Base-by-base conservation (phyloP, 2,329 filamentous ascomycete genomes). In the Alternaria arbusti region DNA sequence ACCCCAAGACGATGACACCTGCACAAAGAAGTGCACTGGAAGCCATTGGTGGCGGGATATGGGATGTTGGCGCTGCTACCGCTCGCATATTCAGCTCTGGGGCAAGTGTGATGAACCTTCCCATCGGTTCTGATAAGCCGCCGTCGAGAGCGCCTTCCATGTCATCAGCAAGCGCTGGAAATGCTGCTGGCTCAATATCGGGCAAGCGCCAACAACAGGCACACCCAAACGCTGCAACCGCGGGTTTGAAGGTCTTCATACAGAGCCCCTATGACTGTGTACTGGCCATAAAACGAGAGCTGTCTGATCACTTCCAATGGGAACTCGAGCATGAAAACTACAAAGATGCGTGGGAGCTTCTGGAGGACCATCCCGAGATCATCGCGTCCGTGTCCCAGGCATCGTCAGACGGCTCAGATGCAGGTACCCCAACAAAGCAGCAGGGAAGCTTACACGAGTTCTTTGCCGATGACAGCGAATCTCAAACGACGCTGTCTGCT, bases 231-330 rank as follows among this genome's bases (percentile, higher is more conserved):
- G 82, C 82, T 17, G 79, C 82, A 6, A 84, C 85, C 10, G 83
- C 86, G 40, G 89, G 90, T 7, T 84, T 90, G 69, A 92, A 98
- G 74, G 91, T 99, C 15, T 97, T 97, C 77, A 93, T 99, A 44
- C 94, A 97, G 74, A 97, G 94, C 72, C 96, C 96, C 0, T 99
- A 96, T 75, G 96, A 99, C 80, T 98, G 94, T 73, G 91, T 98
- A n/a, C 83, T 97, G 58, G 93, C 93, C 1, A 93, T 96, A 3
- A 94, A 94, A 76, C 87, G 96, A 70, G 94, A 97, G 74, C 84
- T 97, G 15, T 84, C 89, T 4, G 96, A 99, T 79, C 94, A 97
- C 74, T 83, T 98, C 22, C 84, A 86, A 8, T 99, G 95, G 95
- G 84, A 98, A 13, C 78, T 97, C 26, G 91, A 95, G 62, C 92